Evolutionary conservation across 2,329 filamentous ascomycete genomes (phyloP), one percentile per base, ranked within the genome.

Genomic region (Bipolaris oryzae): DNA sequence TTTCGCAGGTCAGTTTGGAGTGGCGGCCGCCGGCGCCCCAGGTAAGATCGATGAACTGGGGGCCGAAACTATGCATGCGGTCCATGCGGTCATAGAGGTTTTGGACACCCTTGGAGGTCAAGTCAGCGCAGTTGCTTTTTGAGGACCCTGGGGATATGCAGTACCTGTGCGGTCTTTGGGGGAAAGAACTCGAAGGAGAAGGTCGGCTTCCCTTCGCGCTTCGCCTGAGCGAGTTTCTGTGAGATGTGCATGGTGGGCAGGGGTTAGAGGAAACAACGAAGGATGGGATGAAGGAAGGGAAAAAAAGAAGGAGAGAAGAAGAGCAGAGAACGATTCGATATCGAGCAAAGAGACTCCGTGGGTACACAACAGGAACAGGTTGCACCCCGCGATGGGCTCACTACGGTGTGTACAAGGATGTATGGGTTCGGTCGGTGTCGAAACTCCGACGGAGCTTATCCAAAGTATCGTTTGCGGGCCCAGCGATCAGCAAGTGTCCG

Each of bases 151-250:
- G 15, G 21, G 23, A 18, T 53, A 23, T 33, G 47, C 39, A 55
- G 55, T 76, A 80, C 78, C 76, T 95, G 91, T 10, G 91, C 90
- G 7, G 95, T 99, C 82, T 99, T 99, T 37, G 95, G 95, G 49
- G 95, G 95, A 80, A 99, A 99, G 84, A 96, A 99, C 78, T 99
- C 95, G 82, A 99, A 99, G 58, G 95, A 99, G 83, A 97, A 97
- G 74, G 92, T 95, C 55, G 93, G 89, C 71, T 89, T 86, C 75
- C 88, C 87, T 72, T 88, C 87, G 80, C 85, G 85, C 79, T 92
- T 87, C 78, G 93, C 88, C 69, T 94, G 89, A 68, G 86, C 83
- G 71, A 99, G 85, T 84, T 97, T 97, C 70, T 95, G 87, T 67
- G 89, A 91, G 84, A 99, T 94, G 80, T 98, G 95, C 94, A 99